phyloP scores from a whole-genome alignment of 371 early-diverging fungal genomes.

The Mucor lusitanicus region DNA sequence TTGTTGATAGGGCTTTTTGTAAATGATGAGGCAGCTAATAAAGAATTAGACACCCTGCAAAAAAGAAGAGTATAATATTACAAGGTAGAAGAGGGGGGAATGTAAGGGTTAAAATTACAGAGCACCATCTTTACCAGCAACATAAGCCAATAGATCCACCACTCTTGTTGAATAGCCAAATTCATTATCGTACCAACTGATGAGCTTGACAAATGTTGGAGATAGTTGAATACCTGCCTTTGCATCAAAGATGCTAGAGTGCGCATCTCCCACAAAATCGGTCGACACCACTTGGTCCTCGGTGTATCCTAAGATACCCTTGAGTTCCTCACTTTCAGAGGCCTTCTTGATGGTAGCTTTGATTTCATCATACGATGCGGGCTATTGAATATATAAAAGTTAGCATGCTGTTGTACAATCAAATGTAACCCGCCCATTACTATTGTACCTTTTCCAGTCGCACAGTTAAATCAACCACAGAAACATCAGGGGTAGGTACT shows the following conservation, averaged over 20 bases:
- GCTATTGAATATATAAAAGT: constrained; percentile 24
- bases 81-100: background rate
- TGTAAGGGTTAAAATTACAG: constrained; percentile 16
- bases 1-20: constrained; percentile 12
- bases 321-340: constrained; percentile 71
- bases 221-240: constrained; percentile 97
- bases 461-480: constrained; percentile 98
- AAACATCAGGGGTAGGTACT: constrained; percentile 97
- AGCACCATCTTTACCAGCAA: constrained; percentile 59
- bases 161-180: constrained; percentile 91
- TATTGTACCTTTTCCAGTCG: constrained; percentile 73
- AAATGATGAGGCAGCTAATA: background rate
- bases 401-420: background rate
- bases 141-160: constrained; percentile 77
- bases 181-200: constrained; percentile 92
- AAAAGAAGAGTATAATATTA: background rate
- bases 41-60: background rate
- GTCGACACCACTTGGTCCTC: constrained; percentile 97
- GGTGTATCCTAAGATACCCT: constrained; percentile 96
- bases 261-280: constrained; percentile 91
- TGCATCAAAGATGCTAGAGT: constrained; percentile 94
- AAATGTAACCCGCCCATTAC: background rate
- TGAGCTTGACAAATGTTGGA: constrained; percentile 92
- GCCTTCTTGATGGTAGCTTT: constrained; percentile 85
- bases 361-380: constrained; percentile 91